A percentile compares a stretch with the other conserved stretches of the same genome.
These are phyloP conservation scores for Podaxis sp. DNA, from an alignment of 768 basidiomycete species.

Conservation along the genomic window DNA sequence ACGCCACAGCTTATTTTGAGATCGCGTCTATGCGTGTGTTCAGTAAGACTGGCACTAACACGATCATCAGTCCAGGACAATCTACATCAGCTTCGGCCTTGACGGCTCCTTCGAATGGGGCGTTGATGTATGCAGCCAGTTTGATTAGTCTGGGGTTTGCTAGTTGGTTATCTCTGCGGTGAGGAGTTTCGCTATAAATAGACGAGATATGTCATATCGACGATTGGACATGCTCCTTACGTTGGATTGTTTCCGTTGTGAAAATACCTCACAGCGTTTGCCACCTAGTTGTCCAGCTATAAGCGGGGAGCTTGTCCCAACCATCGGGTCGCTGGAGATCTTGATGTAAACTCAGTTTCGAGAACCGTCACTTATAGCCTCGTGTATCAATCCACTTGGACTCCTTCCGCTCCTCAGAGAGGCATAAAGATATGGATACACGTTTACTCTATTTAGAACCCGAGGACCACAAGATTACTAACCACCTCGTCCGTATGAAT, in stretches of 20 bases:
- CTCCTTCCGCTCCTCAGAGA: not conserved
- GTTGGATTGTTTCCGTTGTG: too few species aligned
- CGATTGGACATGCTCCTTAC: not conserved
- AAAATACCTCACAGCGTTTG: too few species aligned
- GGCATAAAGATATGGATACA: not conserved
- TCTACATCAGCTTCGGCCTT: not conserved
- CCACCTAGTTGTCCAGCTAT: too few species aligned
- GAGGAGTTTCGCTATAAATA: not conserved
- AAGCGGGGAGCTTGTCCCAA: too few species aligned
- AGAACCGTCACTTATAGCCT: not conserved
- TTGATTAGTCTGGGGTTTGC: not conserved
- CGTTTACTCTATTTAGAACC: not conserved
- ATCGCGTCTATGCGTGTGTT: conserved; percentile 45
- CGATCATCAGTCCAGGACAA: conserved; percentile 11
- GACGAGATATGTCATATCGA: not conserved
- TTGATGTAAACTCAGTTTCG: too few species aligned
- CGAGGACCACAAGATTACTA: not conserved
- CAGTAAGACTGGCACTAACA: conserved; percentile 21
- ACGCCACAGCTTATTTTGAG: conserved; percentile 70
- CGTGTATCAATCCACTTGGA: not conserved
- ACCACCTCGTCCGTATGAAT: not conserved
- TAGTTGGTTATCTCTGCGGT: not conserved
- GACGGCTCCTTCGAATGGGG: not conserved
- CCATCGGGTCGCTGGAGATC: too few species aligned
- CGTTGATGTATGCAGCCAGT: not conserved